Conservation (phyloP, 176 grass and related monocot species). For the Eragrostis nindensis region DNA sequence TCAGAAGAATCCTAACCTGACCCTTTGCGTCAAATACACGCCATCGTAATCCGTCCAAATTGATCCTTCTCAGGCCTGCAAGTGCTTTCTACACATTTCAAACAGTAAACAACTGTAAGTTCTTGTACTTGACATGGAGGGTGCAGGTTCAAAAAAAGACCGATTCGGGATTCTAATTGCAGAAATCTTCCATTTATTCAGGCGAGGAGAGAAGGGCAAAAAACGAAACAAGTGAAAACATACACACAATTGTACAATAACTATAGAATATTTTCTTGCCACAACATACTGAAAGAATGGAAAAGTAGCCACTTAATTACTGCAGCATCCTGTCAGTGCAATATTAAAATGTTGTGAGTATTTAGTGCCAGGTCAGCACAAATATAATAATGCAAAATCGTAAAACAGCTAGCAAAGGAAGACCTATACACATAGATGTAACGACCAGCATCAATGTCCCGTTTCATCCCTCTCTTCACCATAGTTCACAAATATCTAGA, state of each 20-base stretch:
- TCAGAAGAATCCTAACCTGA: constrained; percentile 51
- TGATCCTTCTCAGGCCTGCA: constrained; percentile 90
- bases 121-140: background rate
- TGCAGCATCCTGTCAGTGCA: background rate
- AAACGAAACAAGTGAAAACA: background rate
- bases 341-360: background rate
- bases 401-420: background rate
- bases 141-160: background rate
- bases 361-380: background rate
- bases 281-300: background rate
- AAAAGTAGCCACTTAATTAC: background rate
- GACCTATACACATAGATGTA: background rate
- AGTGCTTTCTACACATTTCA: constrained; percentile 78
- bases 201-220: background rate
- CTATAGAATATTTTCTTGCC: background rate
- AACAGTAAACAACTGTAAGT: constrained; percentile 17
- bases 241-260: background rate
- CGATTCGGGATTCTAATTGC: background rate
- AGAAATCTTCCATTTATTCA: background rate
- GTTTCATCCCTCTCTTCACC: background rate
- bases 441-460: background rate
- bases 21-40: constrained; percentile 97
- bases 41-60: constrained; percentile 88
- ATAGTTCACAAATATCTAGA: too few relatives aligned
- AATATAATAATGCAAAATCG: background rate